Conservation (phyloP, 2,329 filamentous ascomycete genomes). For the Lachnellula suecica region DNA sequence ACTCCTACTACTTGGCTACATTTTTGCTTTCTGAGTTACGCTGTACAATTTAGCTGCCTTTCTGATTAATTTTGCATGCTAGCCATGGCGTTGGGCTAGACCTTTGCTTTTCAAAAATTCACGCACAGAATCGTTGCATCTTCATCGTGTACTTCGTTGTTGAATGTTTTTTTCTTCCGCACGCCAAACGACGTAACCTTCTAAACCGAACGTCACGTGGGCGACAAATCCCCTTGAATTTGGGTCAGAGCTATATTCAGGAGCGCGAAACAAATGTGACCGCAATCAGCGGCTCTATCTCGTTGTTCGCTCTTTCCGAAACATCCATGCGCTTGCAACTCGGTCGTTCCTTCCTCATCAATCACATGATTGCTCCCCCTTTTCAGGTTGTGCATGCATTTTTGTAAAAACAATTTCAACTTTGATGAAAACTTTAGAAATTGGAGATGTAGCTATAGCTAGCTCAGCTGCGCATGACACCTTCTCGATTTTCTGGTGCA, state of each 20-base stretch:
- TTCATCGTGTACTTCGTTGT: background rate
- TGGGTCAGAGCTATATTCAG: background rate
- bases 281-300: too few relatives aligned
- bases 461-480: too few relatives aligned
- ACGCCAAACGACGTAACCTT: background rate
- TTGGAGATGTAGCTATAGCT: too few relatives aligned
- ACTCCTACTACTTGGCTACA: background rate
- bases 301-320: too few relatives aligned
- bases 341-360: too few relatives aligned
- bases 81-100: background rate
- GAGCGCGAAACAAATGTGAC: background rate
- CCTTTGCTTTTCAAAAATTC: background rate
- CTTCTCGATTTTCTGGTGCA: too few relatives aligned
- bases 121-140: background rate
- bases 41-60: background rate
- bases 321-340: too few relatives aligned
- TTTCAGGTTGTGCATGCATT: too few relatives aligned
- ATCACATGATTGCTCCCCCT: too few relatives aligned
- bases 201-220: background rate
- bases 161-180: background rate
- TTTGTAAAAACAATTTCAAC: too few relatives aligned
- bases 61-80: background rate
- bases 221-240: background rate
- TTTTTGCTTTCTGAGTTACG: background rate
- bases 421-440: too few relatives aligned